Conservation (phyloP, 352 stramenopile genomes). For the Globisporangium abappressorium region DNA sequence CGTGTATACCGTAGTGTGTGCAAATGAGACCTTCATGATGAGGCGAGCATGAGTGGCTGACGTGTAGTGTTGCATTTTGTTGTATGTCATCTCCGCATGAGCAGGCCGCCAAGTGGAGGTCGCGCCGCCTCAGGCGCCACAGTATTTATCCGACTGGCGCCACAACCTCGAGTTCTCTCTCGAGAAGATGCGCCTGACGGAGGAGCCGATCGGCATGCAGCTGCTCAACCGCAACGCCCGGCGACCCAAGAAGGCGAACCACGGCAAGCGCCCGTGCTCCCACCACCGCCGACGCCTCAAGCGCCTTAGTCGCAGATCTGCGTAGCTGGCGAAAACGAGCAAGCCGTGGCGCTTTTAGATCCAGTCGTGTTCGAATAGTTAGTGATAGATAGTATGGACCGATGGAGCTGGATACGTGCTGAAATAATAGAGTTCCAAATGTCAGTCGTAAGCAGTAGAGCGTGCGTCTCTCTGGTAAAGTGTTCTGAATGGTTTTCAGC, state of each 20-base stretch:
- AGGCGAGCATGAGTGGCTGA: not conserved
- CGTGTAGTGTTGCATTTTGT: not conserved
- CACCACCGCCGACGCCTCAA: conserved; percentile 45
- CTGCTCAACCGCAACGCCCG: conserved; percentile 45
- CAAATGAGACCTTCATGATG: not conserved
- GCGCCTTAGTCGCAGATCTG: conserved; percentile 31
- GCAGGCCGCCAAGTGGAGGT: conserved; percentile 11
- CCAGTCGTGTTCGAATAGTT: conserved; percentile 2
- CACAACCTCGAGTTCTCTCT: conserved; percentile 57
- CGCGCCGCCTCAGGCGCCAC: conserved; percentile 23
- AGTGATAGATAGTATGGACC: conserved; percentile 2
- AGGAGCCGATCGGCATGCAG: conserved; percentile 34
- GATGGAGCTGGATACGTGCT: not conserved
- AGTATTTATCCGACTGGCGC: conserved; percentile 52
- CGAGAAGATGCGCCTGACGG: conserved; percentile 47
- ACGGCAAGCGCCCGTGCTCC: conserved; percentile 53
- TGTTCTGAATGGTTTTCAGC: too few species aligned
- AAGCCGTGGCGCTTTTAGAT: not conserved
- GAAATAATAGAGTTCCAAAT: conserved; percentile 3
- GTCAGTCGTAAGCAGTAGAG: not conserved
- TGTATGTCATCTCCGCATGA: conserved; percentile 3
- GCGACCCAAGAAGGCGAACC: conserved; percentile 45
- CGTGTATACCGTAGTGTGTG: not conserved
- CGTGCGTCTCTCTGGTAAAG: too few species aligned
- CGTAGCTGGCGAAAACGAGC: not conserved